phyloP scores from a whole-genome alignment of 2,329 filamentous ascomycete species.

The Alternaria solani region DNA sequence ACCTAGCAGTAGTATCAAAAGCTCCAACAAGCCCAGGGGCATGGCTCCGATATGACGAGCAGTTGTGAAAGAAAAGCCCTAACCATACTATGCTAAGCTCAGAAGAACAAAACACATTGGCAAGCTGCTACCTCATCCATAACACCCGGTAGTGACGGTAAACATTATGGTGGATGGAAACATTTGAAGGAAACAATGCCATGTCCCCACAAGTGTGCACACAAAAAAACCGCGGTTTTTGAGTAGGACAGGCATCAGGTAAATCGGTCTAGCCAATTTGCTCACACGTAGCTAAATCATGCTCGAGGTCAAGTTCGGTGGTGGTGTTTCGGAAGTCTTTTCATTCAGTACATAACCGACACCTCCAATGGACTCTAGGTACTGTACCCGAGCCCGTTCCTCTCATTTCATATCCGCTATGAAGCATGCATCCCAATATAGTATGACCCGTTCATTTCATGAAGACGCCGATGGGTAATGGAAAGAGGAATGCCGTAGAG shows the following conservation, averaged over 20 bases:
- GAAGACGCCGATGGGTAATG: constrained; percentile 47
- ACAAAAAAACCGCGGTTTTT: background rate
- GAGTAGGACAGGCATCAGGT: background rate
- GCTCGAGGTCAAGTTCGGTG: background rate
- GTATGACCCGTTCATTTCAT: constrained; percentile 42
- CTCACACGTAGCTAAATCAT: background rate
- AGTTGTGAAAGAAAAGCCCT: background rate
- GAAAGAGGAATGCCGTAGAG: constrained; percentile 47
- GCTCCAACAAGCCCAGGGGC: background rate
- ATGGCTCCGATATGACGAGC: background rate
- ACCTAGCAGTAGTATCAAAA: background rate
- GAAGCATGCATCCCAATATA: constrained; percentile 41
- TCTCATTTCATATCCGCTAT: constrained; percentile 45
- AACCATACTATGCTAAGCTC: background rate
- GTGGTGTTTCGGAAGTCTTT: constrained; percentile 40
- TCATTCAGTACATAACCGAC: constrained; percentile 50
- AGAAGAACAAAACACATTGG: background rate
- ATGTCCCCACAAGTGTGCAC: background rate
- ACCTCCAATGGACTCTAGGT: constrained; percentile 33
- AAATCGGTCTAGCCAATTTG: background rate
- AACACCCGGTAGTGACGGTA: background rate
- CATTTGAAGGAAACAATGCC: background rate
- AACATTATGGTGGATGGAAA: background rate
- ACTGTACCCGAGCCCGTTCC: constrained; percentile 37
- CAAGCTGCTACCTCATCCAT: background rate